A percentile compares a stretch with the other conserved stretches of the same genome.
Evolutionary conservation across 75 land plant species (phyloP).

Genomic region (Selaginella moellendorffii): DNA sequence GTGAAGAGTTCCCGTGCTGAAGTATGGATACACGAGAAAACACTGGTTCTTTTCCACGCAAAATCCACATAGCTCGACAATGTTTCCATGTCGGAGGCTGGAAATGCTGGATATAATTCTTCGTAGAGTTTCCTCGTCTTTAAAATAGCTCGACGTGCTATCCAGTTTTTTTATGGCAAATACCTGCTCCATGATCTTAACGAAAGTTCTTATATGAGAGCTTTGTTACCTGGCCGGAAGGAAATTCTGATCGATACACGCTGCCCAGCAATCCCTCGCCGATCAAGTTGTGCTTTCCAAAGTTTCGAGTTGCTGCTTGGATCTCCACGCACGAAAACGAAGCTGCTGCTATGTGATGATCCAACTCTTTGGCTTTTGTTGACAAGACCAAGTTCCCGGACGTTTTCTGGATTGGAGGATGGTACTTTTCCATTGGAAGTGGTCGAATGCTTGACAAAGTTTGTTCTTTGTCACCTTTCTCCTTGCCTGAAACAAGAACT

Average conservation of each 20-base stretch:
- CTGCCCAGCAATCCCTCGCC: neutral
- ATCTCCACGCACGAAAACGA: neutral
- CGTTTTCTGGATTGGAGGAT: neutral
- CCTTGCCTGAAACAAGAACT: no score
- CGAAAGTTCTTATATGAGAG: neutral
- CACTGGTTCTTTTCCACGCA: constrained; percentile 42
- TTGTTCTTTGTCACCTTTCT: no score
- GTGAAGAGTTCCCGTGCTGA: constrained; percentile 40
- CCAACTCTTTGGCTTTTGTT: neutral
- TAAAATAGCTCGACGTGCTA: constrained; percentile 23
- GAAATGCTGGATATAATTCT: constrained; percentile 34
- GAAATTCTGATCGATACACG: neutral
- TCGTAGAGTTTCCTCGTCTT: constrained; percentile 38
- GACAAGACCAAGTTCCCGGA: neutral
- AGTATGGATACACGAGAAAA: constrained; percentile 41
- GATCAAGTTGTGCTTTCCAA: neutral
- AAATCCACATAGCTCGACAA: constrained; percentile 42
- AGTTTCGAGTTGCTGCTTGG: neutral
- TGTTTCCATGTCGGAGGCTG: constrained; percentile 40
- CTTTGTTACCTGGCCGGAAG: neutral
- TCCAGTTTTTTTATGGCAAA: constrained; percentile 51
- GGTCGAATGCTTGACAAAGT: neutral
- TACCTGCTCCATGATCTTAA: neutral
- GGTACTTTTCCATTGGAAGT: neutral
- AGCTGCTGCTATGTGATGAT: neutral